Conservation (phyloP, 1,139 yeast species). For the Torulaspora globosa region DNA sequence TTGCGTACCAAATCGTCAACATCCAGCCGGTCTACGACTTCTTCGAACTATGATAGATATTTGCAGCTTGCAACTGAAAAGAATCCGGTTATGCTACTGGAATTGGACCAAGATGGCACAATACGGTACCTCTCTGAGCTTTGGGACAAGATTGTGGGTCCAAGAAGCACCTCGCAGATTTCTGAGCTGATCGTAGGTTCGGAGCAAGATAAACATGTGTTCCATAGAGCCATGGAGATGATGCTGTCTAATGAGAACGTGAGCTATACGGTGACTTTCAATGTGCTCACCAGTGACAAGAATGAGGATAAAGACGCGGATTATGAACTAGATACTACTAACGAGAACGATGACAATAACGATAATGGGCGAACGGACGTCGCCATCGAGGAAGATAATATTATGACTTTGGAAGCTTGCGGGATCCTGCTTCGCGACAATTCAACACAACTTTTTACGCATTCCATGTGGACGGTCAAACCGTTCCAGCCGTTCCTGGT, state of each 20-base stretch:
- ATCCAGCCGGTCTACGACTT: constrained; percentile 18
- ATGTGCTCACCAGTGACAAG: constrained; percentile 17
- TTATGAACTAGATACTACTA: constrained; percentile 15
- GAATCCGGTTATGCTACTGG: constrained; percentile 81
- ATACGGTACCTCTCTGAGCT: constrained; percentile 69
- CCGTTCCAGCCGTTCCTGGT: constrained; percentile 57
- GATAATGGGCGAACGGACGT: constrained; percentile 8
- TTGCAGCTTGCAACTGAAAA: constrained; percentile 51
- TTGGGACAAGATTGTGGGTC: constrained; percentile 69
- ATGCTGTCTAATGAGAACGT: constrained; percentile 66
- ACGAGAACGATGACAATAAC: constrained; percentile 14
- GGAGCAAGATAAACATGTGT: constrained; percentile 61
- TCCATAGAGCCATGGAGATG: constrained; percentile 62
- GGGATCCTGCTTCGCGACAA: constrained; percentile 84
- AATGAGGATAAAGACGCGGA: constrained; percentile 21
- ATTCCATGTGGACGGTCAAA: constrained; percentile 90
- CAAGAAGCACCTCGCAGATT: constrained; percentile 43
- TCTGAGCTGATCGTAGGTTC: constrained; percentile 64
- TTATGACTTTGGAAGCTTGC: constrained; percentile 83
- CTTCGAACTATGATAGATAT: constrained; percentile 31
- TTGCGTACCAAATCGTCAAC: constrained; percentile 11
- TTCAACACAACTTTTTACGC: constrained; percentile 54
- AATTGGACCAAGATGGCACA: constrained; percentile 72
- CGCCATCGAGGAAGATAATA: constrained; percentile 41
- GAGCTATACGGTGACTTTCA: constrained; percentile 71